phyloP scores from a whole-genome alignment of 192 early-diverging fungal species.

The Dispira simplex region DNA sequence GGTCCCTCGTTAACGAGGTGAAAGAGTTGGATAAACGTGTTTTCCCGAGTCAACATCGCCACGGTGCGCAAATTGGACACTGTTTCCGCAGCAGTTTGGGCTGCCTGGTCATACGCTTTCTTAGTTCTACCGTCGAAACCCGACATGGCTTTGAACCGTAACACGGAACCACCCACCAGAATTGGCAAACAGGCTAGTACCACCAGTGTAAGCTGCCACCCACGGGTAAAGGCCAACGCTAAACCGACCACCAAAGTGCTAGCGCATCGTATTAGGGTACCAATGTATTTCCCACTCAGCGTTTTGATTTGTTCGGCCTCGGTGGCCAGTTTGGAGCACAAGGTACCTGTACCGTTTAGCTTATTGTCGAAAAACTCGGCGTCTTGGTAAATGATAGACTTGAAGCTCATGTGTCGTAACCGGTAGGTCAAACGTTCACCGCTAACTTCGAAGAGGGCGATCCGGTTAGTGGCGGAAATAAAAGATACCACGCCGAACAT shows the following conservation, averaged over 20 bases:
- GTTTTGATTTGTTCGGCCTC: constrained; percentile 42
- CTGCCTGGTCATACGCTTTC: constrained; percentile 47
- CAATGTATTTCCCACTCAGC: constrained; percentile 15
- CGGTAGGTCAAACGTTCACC: constrained; percentile 48
- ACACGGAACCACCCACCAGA: constrained; percentile 38
- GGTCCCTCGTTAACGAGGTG: constrained; percentile 26
- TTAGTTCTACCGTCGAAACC: constrained; percentile 30
- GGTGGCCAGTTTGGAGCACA: constrained; percentile 50
- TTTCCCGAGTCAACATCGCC: constrained; percentile 46
- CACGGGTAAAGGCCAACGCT: constrained; percentile 33
- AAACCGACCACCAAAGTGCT: constrained; percentile 18
- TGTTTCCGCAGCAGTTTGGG: constrained; percentile 65
- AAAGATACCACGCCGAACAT: constrained; percentile 28
- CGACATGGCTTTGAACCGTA: constrained; percentile 36
- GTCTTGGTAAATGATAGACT: constrained; percentile 49
- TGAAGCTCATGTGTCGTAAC: constrained; percentile 43
- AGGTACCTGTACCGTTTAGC: constrained; percentile 47
- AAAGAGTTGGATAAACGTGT: constrained; percentile 26
- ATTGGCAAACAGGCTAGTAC: constrained; percentile 53
- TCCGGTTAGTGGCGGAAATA: constrained; percentile 35
- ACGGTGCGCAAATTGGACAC: constrained; percentile 78
- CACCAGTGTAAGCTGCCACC: constrained; percentile 44
- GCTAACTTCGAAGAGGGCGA: constrained; percentile 34
- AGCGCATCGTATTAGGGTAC: constrained; percentile 19
- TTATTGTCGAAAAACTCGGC: constrained; percentile 64